phyloP scores from a whole-genome alignment of 805 yeast species.

The Metschnikowia gelsemii region DNA sequence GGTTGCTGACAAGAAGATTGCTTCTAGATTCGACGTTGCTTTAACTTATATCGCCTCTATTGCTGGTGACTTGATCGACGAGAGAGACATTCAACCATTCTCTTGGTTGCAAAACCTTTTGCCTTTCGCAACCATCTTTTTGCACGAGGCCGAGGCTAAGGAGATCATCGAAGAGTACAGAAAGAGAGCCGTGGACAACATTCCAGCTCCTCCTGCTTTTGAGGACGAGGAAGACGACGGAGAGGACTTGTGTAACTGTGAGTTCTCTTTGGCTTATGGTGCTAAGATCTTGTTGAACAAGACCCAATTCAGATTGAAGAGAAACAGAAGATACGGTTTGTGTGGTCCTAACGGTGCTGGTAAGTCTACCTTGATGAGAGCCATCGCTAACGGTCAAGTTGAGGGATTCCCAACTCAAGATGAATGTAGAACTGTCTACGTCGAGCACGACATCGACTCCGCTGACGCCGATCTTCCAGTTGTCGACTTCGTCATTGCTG shows the following conservation, averaged over 20 bases:
- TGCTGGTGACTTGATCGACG: slow-evolving; percentile 99
- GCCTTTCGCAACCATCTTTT: slow-evolving; percentile 94
- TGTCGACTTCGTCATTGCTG: slow-evolving; percentile 84
- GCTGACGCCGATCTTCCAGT: slow-evolving; percentile 95
- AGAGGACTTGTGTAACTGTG: slow-evolving; percentile 99
- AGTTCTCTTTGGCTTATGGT: slow-evolving; percentile 99
- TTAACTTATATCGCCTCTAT: slow-evolving; percentile 86
- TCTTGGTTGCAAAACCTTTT: slow-evolving; percentile 87
- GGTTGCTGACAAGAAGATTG: slow-evolving; percentile 63
- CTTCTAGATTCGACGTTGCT: slow-evolving; percentile 76
- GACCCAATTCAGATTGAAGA: slow-evolving; percentile 97
- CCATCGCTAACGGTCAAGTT: slow-evolving; percentile 96
- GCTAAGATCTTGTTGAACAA: slow-evolving; percentile 99
- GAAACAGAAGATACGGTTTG: slow-evolving; percentile 98
- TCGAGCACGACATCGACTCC: slow-evolving; percentile 99
- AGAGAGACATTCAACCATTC: slow-evolving; percentile 86
- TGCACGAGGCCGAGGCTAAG: slow-evolving; percentile 90
- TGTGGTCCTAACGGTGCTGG: slow-evolving; percentile 64
- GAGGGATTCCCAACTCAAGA: slow-evolving; percentile 99
- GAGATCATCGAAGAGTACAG: slow-evolving; percentile 91
- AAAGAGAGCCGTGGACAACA: slow-evolving; percentile 95
- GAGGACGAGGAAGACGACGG: slow-evolving; percentile 98
- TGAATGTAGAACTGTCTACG: slow-evolving; percentile 98
- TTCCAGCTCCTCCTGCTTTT: slow-evolving; percentile 92
- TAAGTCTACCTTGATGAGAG: slow-evolving; percentile 78